Evolutionary conservation across 225 moss, liverwort and hornwort species (phyloP).

Genomic region (Sphagnum contortum): DNA sequence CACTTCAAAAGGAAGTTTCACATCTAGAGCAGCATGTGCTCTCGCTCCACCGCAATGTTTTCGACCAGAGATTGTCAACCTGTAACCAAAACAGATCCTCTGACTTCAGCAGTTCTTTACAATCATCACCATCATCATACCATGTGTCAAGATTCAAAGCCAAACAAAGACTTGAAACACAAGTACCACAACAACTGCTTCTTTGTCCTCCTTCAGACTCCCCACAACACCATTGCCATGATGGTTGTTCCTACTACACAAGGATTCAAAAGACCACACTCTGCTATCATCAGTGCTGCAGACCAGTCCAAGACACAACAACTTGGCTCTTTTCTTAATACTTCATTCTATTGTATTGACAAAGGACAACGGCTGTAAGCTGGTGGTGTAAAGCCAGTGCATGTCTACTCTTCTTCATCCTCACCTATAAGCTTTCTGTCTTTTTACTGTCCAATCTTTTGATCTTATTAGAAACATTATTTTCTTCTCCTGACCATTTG

Average conservation of each 20-base stretch:
- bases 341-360: constrained; percentile 63
- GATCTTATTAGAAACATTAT: no score
- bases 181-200: no score
- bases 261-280: constrained; percentile 41
- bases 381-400: no score
- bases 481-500: no score
- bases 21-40: constrained; percentile 85
- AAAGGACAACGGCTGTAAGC: constrained; percentile 42
- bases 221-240: constrained; percentile 32
- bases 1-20: constrained; percentile 73
- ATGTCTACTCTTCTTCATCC: no score
- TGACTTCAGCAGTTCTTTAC: constrained; percentile 30
- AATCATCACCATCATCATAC: not conserved
- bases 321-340: constrained; percentile 48
- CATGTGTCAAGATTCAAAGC: constrained; percentile 25
- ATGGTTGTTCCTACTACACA: constrained; percentile 9
- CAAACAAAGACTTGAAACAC: constrained; percentile 11
- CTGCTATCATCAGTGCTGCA: constrained; percentile 23
- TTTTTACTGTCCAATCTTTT: no score
- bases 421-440: no score
- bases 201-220: not conserved
- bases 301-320: constrained; percentile 43
- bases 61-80: constrained; percentile 49
- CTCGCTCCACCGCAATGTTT: constrained; percentile 63
- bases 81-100: constrained; percentile 12